Conservation (phyloP, 352 stramenopile species). For the Elongisporangium senticosum region DNA sequence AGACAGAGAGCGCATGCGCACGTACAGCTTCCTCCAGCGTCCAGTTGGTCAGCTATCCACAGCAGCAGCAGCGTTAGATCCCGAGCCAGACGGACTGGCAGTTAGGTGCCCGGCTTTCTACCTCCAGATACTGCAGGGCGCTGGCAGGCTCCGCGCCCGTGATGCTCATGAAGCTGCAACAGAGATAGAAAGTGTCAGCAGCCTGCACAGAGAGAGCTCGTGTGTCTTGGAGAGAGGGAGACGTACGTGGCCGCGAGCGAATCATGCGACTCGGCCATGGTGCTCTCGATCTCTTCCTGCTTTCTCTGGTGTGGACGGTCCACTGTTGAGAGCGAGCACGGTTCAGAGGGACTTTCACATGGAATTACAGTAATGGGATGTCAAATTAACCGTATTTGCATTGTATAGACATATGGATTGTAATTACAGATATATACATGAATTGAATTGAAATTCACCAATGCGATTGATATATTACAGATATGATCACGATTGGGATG, state of each 20-base stretch:
- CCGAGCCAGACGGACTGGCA: neutral
- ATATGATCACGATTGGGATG: neutral
- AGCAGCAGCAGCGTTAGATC: slow-evolving; percentile 5
- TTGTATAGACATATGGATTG: neutral
- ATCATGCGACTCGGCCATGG: neutral
- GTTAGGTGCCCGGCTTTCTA: slow-evolving; percentile 7
- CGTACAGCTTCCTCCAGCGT: slow-evolving; percentile 62
- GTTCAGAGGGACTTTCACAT: neutral
- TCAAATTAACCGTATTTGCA: neutral
- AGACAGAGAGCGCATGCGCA: neutral
- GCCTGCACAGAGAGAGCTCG: neutral
- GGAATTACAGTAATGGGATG: neutral
- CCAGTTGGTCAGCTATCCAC: slow-evolving; percentile 65
- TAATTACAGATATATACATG: neutral
- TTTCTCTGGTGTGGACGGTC: neutral
- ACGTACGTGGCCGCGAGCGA: neutral
- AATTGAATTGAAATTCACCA: neutral
- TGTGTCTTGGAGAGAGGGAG: neutral
- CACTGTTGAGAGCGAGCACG: neutral
- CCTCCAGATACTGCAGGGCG: slow-evolving; percentile 71
- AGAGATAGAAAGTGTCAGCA: neutral
- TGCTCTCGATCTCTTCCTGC: neutral
- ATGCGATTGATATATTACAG: neutral
- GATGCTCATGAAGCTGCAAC: slow-evolving; percentile 79
- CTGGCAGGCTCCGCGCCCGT: slow-evolving; percentile 62